Evolutionary conservation across 331 rosid genomes (phyloP), one percentile per base, ranked within the genome.

Genomic region (Acacia pycnantha): DNA sequence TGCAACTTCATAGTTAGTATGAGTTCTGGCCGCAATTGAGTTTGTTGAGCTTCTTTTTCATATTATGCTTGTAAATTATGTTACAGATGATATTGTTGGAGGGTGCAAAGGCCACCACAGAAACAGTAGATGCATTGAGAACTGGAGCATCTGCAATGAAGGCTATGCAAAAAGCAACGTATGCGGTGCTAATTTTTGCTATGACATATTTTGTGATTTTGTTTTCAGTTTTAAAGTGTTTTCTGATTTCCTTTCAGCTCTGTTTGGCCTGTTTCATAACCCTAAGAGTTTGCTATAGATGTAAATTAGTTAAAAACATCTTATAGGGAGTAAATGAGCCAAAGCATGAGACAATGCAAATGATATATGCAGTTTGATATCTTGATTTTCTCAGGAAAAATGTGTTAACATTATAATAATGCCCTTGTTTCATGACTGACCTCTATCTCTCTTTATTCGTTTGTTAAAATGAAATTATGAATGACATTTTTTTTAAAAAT

Each of bases 41-140:
- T 53, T 21, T 85, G 8, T 51, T n/a, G 31, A 26, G 35, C 29
- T 51, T 61, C 73, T 31, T 58, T 81, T 67, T 65, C 43, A 62
- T 71, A 61, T 40, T 64, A 47, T 78, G 67, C 54, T 83, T 43
- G 21, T 77, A 14, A 65, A 79, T 65, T 81, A 33, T 86, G 24
- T 87, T 78, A 76, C 89, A 96, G 99, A 96, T 96, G 98, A 96
- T 96, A 82, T 78, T 96, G 99, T 86, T 96, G 75, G 99, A 96
- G 87, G 98, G 99, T 59, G 99, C 99, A 22, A 94, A 94, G 82
- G 99, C 99, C 62, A 96, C 99, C 43, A 96, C 98, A 13, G 99
- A 96, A 86, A 96, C 99, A 18, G 97, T 96, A 3, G 99, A 94
- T 73, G 99, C 98, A 44, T 92, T 96, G 90, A 88, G 99, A 88